phyloP scores from a whole-genome alignment of 2,329 filamentous ascomycete species.

The Colletotrichum agaves region DNA sequence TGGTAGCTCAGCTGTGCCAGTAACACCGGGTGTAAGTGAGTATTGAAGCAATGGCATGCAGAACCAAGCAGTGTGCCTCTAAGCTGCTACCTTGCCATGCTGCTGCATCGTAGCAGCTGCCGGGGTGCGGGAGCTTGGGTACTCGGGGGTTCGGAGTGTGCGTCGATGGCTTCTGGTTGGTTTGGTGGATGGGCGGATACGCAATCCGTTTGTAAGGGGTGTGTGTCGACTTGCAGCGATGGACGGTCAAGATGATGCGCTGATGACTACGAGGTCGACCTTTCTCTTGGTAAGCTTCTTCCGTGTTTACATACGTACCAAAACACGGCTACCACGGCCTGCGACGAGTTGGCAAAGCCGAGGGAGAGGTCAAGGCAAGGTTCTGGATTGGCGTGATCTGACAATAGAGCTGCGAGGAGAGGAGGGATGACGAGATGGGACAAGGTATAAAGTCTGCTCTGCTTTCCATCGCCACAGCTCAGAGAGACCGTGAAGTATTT shows the following conservation, averaged over 20 bases:
- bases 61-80: neutral
- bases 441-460: conserved; percentile 21
- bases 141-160: conserved; percentile 36
- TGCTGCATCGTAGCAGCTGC: conserved; percentile 7
- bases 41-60: neutral
- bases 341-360: conserved; percentile 18
- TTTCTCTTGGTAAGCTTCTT: conserved; percentile 12
- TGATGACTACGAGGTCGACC: conserved; percentile 27
- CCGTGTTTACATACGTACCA: conserved; percentile 34
- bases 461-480: neutral
- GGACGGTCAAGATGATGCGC: conserved; percentile 27
- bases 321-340: neutral
- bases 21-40: neutral
- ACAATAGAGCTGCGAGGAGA: neutral
- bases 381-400: conserved; percentile 5
- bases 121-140: conserved; percentile 20
- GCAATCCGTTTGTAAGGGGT: neutral
- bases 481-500: neutral
- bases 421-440: conserved; percentile 7
- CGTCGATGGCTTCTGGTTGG: conserved; percentile 1
- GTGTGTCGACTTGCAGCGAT: conserved; percentile 25
- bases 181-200: neutral
- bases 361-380: conserved; percentile 34
- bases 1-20: neutral
- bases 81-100: conserved; percentile 25